phyloP scores from a whole-genome alignment of 768 basidiomycete genomes.

The Calocera cornea region DNA sequence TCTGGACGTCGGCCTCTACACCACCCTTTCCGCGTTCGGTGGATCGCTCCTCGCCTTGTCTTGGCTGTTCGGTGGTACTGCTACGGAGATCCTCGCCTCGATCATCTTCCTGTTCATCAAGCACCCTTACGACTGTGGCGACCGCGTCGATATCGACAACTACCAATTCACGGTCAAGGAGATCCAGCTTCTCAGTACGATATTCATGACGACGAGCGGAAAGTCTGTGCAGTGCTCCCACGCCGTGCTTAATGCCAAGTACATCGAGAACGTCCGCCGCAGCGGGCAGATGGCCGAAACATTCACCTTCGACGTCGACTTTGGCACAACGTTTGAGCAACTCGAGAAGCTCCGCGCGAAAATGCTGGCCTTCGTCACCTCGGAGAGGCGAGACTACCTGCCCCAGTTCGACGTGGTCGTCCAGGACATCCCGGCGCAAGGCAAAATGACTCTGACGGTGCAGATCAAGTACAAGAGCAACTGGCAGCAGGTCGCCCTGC shows the following conservation, averaged over 20 bases:
- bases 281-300: constrained; percentile 70
- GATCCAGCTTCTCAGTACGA: constrained; percentile 67
- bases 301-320: constrained; percentile 69
- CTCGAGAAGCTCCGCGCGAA: constrained; percentile 58
- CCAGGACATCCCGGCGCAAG: constrained; percentile 65
- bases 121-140: constrained; percentile 55
- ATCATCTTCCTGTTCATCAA: constrained; percentile 89
- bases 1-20: constrained; percentile 53
- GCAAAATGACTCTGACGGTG: constrained; percentile 58
- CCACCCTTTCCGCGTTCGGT: constrained; percentile 61
- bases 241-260: constrained; percentile 43
- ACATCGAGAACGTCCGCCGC: constrained; percentile 57
- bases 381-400: constrained; percentile 60
- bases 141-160: constrained; percentile 44
- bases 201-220: constrained; percentile 48
- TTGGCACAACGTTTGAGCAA: constrained; percentile 64
- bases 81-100: constrained; percentile 67
- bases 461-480: constrained; percentile 86
- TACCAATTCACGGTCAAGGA: constrained; percentile 69
- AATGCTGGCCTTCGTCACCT: constrained; percentile 67
- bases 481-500: constrained; percentile 63
- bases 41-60: constrained; percentile 57
- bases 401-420: constrained; percentile 62
- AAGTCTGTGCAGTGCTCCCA: constrained; percentile 62
- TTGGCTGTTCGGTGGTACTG: constrained; percentile 63